Conservation (phyloP, 2,329 filamentous ascomycete genomes). For the Aspergillus fischeri region DNA sequence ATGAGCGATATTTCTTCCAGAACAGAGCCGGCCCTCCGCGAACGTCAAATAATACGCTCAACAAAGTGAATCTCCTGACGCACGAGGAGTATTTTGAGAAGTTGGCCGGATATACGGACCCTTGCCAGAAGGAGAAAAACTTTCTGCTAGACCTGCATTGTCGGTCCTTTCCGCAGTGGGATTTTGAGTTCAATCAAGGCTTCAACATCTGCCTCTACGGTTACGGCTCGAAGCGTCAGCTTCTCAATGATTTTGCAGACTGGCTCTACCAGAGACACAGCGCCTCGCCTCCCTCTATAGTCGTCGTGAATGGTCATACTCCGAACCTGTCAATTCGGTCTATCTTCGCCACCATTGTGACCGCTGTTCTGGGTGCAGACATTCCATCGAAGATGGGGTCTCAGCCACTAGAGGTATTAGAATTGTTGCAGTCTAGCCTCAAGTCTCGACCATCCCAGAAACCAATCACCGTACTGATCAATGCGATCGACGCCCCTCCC, state of each 20-base stretch:
- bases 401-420: conserved; percentile 65
- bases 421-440: conserved; percentile 61
- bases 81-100: conserved; percentile 87
- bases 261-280: conserved; percentile 54
- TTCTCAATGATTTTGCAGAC: conserved; percentile 71
- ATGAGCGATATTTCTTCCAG: conserved; percentile 91
- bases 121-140: conserved; percentile 65
- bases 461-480: conserved; percentile 67
- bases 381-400: conserved; percentile 52
- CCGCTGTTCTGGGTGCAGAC: conserved; percentile 51
- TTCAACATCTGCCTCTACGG: conserved; percentile 92
- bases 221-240: conserved; percentile 78
- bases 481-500: conserved; percentile 78
- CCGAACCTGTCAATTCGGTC: conserved; percentile 43
- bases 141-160: conserved; percentile 72
- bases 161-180: conserved; percentile 85
- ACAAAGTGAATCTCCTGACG: conserved; percentile 69
- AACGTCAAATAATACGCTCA: conserved; percentile 81
- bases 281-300: conserved; percentile 54
- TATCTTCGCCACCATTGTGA: conserved; percentile 57
- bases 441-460: conserved; percentile 39
- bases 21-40: conserved; percentile 77
- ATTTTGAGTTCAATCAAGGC: conserved; percentile 78
- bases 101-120: conserved; percentile 61
- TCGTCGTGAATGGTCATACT: conserved; percentile 81